Evolutionary conservation across 371 early-diverging fungal species (phyloP).

Genomic region (Dinochytrium kinnereticum): DNA sequence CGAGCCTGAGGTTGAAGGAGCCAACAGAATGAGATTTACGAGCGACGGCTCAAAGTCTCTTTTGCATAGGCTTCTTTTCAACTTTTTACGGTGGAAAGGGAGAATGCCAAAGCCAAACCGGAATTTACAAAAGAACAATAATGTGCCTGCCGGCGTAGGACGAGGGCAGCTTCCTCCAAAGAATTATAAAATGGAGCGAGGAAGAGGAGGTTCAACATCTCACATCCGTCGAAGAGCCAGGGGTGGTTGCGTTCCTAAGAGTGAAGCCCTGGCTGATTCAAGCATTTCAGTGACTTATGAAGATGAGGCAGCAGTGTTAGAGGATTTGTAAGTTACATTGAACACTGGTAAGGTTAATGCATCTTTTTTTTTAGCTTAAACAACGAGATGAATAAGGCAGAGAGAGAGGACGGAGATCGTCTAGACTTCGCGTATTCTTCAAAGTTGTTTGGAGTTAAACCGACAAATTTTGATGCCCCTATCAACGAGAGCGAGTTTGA

Average conservation of each 20-base stretch:
- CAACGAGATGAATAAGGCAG: neutral
- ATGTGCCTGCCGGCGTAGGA: neutral
- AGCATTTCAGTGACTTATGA: slow-evolving; percentile 39
- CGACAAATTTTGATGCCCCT: neutral
- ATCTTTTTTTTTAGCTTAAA: neutral
- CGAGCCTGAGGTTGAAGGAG: neutral
- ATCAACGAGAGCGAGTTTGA: neutral
- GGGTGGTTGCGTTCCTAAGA: neutral
- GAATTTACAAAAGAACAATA: slow-evolving; percentile 22
- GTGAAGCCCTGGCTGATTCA: neutral
- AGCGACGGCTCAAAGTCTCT: slow-evolving; percentile 38
- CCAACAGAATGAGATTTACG: slow-evolving; percentile 16
- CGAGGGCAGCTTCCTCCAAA: neutral
- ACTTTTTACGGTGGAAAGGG: slow-evolving; percentile 72
- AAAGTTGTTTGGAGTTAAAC: slow-evolving; percentile 11
- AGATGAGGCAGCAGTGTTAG: slow-evolving; percentile 57
- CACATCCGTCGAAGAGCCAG: slow-evolving; percentile 60
- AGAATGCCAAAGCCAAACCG: slow-evolving; percentile 45
- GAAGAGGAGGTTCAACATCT: slow-evolving; percentile 4
- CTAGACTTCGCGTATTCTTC: neutral
- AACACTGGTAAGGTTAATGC: neutral
- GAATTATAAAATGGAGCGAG: slow-evolving; percentile 7
- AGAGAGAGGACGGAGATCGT: neutral
- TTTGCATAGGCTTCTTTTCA: slow-evolving; percentile 57
- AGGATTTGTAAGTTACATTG: slow-evolving; percentile 33